phyloP scores from a whole-genome alignment of 768 basidiomycete genomes.

The Tephrocybe sp. region DNA sequence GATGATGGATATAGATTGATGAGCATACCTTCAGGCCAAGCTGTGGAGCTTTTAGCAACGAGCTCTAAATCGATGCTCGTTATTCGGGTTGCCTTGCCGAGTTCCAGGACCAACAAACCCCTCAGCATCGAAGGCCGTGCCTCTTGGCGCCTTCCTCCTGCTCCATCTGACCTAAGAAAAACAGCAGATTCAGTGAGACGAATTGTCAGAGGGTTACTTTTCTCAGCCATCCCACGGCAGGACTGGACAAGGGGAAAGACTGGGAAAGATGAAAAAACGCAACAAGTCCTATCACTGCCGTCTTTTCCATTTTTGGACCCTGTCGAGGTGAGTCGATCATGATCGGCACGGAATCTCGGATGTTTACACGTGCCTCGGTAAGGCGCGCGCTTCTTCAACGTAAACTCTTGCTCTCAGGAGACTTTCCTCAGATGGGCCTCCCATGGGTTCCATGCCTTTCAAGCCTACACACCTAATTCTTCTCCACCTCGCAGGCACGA shows the following conservation, averaged over 20 bases:
- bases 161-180: constrained; percentile 54
- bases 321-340: background rate
- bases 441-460: no score
- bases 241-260: no score
- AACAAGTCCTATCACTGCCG: no score
- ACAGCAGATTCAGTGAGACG: constrained; percentile 73
- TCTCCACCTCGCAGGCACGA: no score
- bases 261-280: background rate
- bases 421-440: no score
- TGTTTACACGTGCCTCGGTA: no score
- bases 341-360: constrained; percentile 7
- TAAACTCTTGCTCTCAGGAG: no score
- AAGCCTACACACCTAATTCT: no score
- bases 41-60: constrained; percentile 63
- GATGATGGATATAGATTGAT: background rate
- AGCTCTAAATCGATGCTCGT: constrained; percentile 83
- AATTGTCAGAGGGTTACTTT: constrained; percentile 49
- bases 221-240: constrained; percentile 17
- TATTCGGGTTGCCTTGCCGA: constrained; percentile 78
- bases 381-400: background rate
- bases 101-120: constrained; percentile 55
- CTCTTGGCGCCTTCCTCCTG: constrained; percentile 29
- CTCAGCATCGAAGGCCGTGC: constrained; percentile 54
- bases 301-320: background rate
- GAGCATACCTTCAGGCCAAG: constrained; percentile 82